Percentiles rank a stretch among this genome's conserved stretches.
phyloP scores from a whole-genome alignment of 2,329 filamentous ascomycete species.

The Neopestalotiopsis clavispora region DNA sequence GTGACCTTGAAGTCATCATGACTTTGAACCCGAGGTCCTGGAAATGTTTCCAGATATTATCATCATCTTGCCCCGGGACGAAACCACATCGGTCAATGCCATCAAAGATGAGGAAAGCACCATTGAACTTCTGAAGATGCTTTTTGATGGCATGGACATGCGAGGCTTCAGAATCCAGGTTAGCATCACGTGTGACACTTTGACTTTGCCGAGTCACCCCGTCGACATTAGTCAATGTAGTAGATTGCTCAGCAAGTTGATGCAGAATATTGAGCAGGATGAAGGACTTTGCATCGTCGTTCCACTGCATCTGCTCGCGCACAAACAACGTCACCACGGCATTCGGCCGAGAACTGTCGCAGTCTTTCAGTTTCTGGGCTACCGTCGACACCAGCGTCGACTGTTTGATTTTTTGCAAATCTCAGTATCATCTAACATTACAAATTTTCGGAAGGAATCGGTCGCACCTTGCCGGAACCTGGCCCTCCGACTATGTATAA shows the following conservation, averaged over 20 bases:
- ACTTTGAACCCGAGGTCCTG: neutral
- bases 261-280: neutral
- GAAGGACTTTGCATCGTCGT: neutral
- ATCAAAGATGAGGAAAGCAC: neutral
- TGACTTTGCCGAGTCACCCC: neutral
- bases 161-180: neutral
- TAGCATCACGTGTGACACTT: neutral
- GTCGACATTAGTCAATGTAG: neutral
- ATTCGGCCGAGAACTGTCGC: neutral
- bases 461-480: constrained; percentile 9
- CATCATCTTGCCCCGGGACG: neutral
- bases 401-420: neutral
- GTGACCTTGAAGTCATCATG: constrained; percentile 5
- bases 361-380: neutral
- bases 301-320: neutral
- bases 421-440: neutral
- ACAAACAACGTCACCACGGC: constrained; percentile 4
- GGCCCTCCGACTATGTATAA: constrained; percentile 2
- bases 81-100: neutral
- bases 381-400: neutral
- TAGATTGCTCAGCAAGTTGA: neutral
- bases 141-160: neutral
- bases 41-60: neutral
- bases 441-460: neutral
- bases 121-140: neutral